phyloP scores from a whole-genome alignment of 2,329 filamentous ascomycete species.

The Neonectria hederae region DNA sequence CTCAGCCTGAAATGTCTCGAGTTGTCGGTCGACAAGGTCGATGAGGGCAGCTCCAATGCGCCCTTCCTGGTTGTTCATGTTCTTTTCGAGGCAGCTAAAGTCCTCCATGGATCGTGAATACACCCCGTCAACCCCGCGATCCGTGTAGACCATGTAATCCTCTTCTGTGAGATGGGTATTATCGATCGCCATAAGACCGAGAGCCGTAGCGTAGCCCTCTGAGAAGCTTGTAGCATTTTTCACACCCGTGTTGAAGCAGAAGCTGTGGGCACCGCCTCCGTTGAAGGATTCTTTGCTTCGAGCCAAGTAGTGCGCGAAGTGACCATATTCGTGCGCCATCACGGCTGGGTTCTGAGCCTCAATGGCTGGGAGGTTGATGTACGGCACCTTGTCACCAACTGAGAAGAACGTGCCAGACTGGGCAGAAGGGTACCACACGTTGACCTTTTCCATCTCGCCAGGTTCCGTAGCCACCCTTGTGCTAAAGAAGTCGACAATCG shows the following conservation, averaged over 20 bases:
- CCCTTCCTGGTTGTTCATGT: constrained; percentile 1
- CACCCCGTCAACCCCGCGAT: neutral
- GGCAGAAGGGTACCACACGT: neutral
- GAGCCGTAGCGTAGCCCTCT: constrained; percentile 3
- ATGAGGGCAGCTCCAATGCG: neutral
- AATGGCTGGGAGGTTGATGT: neutral
- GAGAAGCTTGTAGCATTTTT: neutral
- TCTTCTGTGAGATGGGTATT: neutral
- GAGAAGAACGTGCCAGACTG: neutral
- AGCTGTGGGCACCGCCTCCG: neutral
- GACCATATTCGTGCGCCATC: constrained; percentile 5
- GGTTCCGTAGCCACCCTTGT: neutral
- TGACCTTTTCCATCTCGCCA: neutral
- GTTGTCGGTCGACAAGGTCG: neutral
- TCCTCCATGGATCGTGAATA: neutral
- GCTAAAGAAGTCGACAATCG: neutral
- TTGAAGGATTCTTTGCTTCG: neutral
- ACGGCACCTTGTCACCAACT: neutral
- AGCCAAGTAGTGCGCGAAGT: constrained; percentile 1
- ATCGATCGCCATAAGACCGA: constrained; percentile 4
- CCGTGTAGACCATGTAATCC: neutral
- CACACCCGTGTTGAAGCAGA: neutral
- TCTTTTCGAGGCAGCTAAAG: neutral
- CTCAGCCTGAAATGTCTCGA: neutral
- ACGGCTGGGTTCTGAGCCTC: constrained; percentile 1